These are phyloP conservation scores for Grifola frondosa DNA, from an alignment of 1,284 basidiomycete species.

Conservation along the genomic window DNA sequence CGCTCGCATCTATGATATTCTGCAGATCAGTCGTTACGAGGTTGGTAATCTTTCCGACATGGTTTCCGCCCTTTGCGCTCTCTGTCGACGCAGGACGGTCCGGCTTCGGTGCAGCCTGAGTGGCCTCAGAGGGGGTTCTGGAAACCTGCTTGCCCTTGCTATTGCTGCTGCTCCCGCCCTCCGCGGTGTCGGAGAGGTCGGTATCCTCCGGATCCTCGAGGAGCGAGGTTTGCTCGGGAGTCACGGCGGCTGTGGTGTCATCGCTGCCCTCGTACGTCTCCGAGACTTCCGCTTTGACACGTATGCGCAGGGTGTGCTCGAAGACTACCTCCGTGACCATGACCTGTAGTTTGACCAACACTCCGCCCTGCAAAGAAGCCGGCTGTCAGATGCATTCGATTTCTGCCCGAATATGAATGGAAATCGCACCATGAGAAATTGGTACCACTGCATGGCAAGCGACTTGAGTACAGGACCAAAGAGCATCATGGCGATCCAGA, in stretches of 20 bases:
- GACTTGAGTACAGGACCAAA: slow-evolving; percentile 50
- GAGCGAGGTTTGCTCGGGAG: slow-evolving; percentile 24
- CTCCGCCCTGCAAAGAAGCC: slow-evolving; percentile 29
- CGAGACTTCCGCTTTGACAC: slow-evolving; percentile 40
- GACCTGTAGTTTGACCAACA: slow-evolving; percentile 43
- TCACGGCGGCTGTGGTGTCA: slow-evolving; percentile 16
- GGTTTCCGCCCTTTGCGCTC: slow-evolving; percentile 30
- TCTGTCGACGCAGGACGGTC: slow-evolving; percentile 4
- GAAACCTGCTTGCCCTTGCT: slow-evolving; percentile 1
- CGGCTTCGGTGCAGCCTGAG: neutral
- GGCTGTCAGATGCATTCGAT: neutral
- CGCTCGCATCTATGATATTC: slow-evolving; percentile 35
- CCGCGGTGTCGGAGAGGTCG: neutral
- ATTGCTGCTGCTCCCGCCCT: neutral
- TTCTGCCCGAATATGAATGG: slow-evolving; percentile 23
- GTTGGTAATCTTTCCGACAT: slow-evolving; percentile 52
- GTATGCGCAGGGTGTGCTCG: slow-evolving; percentile 54
- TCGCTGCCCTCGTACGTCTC: slow-evolving; percentile 5
- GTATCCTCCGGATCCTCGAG: slow-evolving; percentile 7
- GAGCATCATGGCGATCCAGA: slow-evolving; percentile 66
- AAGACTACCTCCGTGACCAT: slow-evolving; percentile 58
- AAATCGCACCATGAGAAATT: slow-evolving; percentile 44
- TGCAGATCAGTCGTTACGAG: slow-evolving; percentile 37
- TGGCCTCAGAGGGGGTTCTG: too few species aligned
- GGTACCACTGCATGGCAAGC: slow-evolving; percentile 46